Evolutionary conservation across 2,329 filamentous ascomycete species (phyloP), one percentile per base, ranked within the genome.

Genomic region (Nannizzia gypsea): DNA sequence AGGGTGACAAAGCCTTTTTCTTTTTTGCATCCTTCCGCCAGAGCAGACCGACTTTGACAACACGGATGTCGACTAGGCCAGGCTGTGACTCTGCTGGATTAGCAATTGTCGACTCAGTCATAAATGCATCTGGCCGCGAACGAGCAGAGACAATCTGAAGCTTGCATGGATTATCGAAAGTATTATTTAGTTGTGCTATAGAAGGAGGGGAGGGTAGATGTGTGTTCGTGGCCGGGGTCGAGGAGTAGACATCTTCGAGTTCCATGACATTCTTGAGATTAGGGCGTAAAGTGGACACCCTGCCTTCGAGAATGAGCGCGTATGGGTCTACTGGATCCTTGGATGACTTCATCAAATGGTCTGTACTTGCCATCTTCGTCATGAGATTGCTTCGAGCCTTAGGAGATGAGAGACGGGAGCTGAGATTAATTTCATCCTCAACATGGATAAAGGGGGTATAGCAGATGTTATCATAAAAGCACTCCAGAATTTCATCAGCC

Each of bases 381-480:
- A 54, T 54, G 2, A 91, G 77, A 0, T 81, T 81, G 68, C 87
- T 87, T 70, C 86, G 86, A 60, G 83, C 80, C 71, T 88, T 92
- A 66, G 87, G 83, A 22, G 83, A 80, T 52, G 87, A 78, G 38
- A 88, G 82, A 56, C 88, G 85, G 61, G 90, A 87, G 60, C 84
- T 85, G 17, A 71, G 50, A 66, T 87, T 89, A 62, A 89, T 80
- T 66, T 96, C 90, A 69, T 96, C 91, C 72, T 99, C 93, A 52
- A 96, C 90, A 68, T 96, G 90, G 66, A 99, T 96, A 70, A 99
- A 99, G 1, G 93, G 93, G 1, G 93, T 99, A 71, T 99, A 99
- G 61, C 88, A 89, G 66, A 99, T 95, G 70, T 99, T 99, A 76
- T 99, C 93, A 74, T 97, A 99, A 70, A 99, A 95, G 70, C 92